These are phyloP conservation scores for Nepenthes alata DNA, from an alignment of 179 eudicot genomes.

Conservation along the genomic window DNA sequence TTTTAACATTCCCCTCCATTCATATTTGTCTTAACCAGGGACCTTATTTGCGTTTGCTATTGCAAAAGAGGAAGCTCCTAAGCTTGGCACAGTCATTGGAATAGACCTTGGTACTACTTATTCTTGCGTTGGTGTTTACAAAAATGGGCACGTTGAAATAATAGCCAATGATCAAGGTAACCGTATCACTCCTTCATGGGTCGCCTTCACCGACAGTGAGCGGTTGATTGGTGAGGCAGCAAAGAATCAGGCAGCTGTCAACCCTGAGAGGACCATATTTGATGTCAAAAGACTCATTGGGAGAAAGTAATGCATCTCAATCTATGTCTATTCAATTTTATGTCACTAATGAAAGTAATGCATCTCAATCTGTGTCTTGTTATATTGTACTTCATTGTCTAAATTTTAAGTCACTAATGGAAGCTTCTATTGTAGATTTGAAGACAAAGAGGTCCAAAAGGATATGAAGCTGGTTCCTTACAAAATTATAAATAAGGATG, in stretches of 20 bases:
- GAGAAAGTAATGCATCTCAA: constrained; percentile 1
- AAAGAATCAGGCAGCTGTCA: constrained; percentile 6
- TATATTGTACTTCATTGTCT: too few species aligned
- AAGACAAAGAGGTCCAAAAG: constrained; percentile 1
- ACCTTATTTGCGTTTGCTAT: constrained; percentile 1
- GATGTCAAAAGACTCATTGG: constrained; percentile 6
- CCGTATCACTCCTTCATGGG: constrained; percentile 4
- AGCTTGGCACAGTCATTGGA: constrained; percentile 1
- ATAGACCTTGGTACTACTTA: constrained; percentile 2
- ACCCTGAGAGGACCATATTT: constrained; percentile 1
- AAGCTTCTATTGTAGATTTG: neutral
- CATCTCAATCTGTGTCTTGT: neutral
- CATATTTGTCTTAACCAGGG: neutral
- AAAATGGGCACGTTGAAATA: constrained; percentile 2
- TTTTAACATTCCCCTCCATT: too few species aligned
- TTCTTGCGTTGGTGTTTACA: constrained; percentile 4
- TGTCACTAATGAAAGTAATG: neutral
- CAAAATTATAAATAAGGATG: constrained; percentile 1
- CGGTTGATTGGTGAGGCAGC: constrained; percentile 6
- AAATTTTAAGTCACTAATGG: too few species aligned
- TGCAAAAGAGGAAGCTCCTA: constrained; percentile 1
- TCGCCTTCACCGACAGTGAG: constrained; percentile 2
- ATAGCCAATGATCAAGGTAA: constrained; percentile 6
- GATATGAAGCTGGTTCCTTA: constrained; percentile 1
- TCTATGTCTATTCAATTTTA: neutral